Evolutionary conservation across 306 rosid species (phyloP).

Genomic region (Vigna unguiculata): DNA sequence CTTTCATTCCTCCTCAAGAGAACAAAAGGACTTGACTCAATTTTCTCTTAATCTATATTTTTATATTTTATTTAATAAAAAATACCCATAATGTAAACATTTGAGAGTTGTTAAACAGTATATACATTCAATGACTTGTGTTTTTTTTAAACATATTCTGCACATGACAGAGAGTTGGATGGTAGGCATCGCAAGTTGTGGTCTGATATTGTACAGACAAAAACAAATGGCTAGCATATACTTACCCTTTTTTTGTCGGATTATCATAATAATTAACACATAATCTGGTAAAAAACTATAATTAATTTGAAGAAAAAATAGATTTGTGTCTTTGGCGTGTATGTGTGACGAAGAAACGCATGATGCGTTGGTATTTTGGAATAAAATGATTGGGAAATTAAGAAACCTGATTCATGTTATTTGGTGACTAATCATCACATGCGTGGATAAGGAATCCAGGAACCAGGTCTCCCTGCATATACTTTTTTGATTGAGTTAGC

Average conservation of each 20-base stretch:
- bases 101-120: too few species aligned
- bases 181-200: too few species aligned
- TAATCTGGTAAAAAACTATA: not conserved
- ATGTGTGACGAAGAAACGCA: constrained; percentile 37
- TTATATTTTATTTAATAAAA: too few species aligned
- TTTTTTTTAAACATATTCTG: too few species aligned
- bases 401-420: constrained; percentile 31
- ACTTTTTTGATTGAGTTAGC: not conserved
- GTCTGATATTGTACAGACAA: not conserved
- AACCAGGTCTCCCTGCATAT: constrained; percentile 23
- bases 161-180: too few species aligned
- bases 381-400: constrained; percentile 21
- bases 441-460: constrained; percentile 35
- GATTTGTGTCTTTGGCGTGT: constrained; percentile 38
- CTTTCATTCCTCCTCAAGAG: too few species aligned
- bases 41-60: too few species aligned
- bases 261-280: not conserved
- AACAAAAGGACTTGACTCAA: too few species aligned
- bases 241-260: not conserved
- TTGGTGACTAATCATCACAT: constrained; percentile 36
- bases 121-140: too few species aligned
- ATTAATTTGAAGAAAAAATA: constrained; percentile 31
- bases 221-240: not conserved
- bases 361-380: constrained; percentile 16
- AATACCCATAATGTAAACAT: too few species aligned